Percentiles rank a stretch among this genome's conserved stretches.
These are phyloP conservation scores for Globisporangium canariense DNA, from an alignment of 352 stramenopile species.

Conservation along the genomic window DNA sequence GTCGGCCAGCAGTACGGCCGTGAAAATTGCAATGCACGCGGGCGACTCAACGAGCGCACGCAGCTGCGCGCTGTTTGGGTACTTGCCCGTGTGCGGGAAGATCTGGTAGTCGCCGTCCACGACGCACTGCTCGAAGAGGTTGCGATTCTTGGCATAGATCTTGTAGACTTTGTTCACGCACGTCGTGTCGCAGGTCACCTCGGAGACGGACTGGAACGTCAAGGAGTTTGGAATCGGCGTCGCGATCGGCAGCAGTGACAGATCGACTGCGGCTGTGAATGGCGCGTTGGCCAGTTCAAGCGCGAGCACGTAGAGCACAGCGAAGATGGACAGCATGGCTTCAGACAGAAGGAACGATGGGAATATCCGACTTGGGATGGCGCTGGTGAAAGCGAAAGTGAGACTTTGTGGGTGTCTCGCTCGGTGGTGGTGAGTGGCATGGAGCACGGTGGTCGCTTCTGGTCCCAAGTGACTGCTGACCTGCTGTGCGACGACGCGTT, in stretches of 20 bases:
- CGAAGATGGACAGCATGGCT: not conserved
- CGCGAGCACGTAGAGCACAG: not conserved
- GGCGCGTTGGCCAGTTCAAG: too few species aligned
- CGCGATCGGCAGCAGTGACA: not conserved
- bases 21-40: conserved; percentile 49
- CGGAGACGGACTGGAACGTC: not conserved
- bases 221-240: not conserved
- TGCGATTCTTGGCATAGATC: conserved; percentile 59
- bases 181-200: not conserved
- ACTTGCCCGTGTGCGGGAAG: conserved; percentile 47
- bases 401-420: not conserved
- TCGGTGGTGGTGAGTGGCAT: too few species aligned
- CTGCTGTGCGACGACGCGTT: not conserved
- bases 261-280: not conserved
- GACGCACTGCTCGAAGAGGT: conserved; percentile 53
- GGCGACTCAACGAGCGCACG: conserved; percentile 38
- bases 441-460: too few species aligned
- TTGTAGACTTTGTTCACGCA: conserved; percentile 34
- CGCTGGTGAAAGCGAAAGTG: not conserved
- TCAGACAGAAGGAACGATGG: not conserved
- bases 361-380: not conserved
- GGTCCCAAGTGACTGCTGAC: not conserved
- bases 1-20: conserved; percentile 40
- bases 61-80: conserved; percentile 42
- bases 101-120: conserved; percentile 51